Base-by-base conservation (phyloP, 352 stramenopile species). In the Globisporangium heterothallicum region DNA sequence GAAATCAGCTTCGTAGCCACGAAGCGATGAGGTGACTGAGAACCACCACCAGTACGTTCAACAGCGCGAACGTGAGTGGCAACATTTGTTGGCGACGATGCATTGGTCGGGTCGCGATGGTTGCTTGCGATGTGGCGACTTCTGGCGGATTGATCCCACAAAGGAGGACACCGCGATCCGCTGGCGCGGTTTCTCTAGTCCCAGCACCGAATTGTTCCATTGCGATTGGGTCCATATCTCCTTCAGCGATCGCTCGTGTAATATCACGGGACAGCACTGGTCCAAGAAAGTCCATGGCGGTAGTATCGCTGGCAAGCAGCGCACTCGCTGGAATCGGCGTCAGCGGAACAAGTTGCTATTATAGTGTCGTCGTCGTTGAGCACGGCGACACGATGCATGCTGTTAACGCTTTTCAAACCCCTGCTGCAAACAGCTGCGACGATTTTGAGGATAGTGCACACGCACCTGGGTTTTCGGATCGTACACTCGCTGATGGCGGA, bases 181-280 rank as follows among this genome's bases (percentile, higher is more conserved):
- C n/a, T n/a, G n/a, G n/a, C n/a, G n/a, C n/a, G n/a, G n/a, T n/a
- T n/a, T n/a, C n/a, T n/a, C n/a, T n/a, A n/a, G n/a, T n/a, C n/a
- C n/a, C n/a, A n/a, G 30, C 9, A 36, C 30, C 30, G 53, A 92
- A 92, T 14, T 16, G 54, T 14, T 49, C 59, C 52, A 70, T 69
- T 5, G 71, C 75, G 45, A 91, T 90, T 4, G 83, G 83, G 36
- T 93, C 83, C 63, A 91, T 75, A 45, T 87, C 65, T 36, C 83
- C 83, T 42, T 84, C 56, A n/a, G 83, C 80, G 45, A 93, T 84
- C 21, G 53, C 65, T 27, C 52, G 58, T 5, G 79, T 78, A 21
- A 74, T 36, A 22, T 73, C 67, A 27, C 72, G 55, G 0, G 65
- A 14, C 7, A 93, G 56, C 40, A 75, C 60, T 2, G 77, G 74